Evolutionary conservation across 352 stramenopile genomes (phyloP), one percentile per base, ranked within the genome.

Genomic region (Globisporangium orthogonon): DNA sequence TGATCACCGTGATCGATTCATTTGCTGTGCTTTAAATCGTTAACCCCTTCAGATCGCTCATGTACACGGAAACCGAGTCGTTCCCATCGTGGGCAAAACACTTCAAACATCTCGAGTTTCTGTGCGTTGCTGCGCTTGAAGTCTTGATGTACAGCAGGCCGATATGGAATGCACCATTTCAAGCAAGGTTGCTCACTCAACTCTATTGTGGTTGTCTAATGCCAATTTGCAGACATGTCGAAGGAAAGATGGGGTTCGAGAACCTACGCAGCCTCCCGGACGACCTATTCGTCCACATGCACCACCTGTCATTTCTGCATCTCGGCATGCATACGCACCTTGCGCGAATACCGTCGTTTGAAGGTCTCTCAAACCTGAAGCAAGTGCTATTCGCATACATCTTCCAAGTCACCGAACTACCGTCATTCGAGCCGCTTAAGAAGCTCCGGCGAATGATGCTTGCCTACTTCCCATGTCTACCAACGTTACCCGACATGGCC

Each of bases 361-460:
- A 61, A 60, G 67, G 63, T 1, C 70, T 78, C 11, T 54, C 50
- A 3, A 78, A 78, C 17, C 46, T 74, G 11, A 68, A 70, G 49
- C 67, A 57, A 1, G 28, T 78, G 6, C 67, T 60, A 4, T 23
- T 75, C 23, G 67, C 67, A 6, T 40, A 56, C 3, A 62, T 73
- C 11, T 31, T 58, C 3, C n/a, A n/a, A n/a, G 29, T 75, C 0
- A 52, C 60, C 1, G 23, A 71, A 17, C 50, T 75, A 1, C 65
- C 64, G 1, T 40, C 30, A 23, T 65, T 78, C 35, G 48, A 53
- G 6, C 52, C 45, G 1, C 58, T 73, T 2, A 18, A 33, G 3
- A 62, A 48, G 3, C 57, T 78, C 3, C 60, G 73, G 45, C 56
- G 62, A 11, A 33, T 78, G 14, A n/a, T n/a, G n/a, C n/a, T n/a